A percentile compares a stretch with the other conserved stretches of the same genome.
Evolutionary conservation across 192 early-diverging fungal genomes (phyloP).

Genomic region (Phlyctochytrium planicorne): DNA sequence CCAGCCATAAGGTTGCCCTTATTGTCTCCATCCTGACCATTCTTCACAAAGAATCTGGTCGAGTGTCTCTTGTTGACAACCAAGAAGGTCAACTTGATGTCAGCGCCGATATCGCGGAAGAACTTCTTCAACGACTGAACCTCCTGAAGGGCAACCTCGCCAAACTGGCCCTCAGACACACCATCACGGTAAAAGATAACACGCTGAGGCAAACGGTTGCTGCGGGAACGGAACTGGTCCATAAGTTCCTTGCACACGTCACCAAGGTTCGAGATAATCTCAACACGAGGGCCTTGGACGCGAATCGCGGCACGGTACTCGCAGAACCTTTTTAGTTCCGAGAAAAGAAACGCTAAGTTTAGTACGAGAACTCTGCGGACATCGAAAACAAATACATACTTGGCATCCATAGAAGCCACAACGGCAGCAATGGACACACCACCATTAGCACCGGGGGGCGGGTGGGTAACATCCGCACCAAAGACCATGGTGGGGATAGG

Average conservation of each 20-base stretch:
- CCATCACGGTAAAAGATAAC: constrained; percentile 70
- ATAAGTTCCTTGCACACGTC: constrained; percentile 37
- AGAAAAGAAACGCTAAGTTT: constrained; percentile 10
- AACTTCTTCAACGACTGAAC: constrained; percentile 51
- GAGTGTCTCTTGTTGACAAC: constrained; percentile 57
- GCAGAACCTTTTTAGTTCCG: constrained; percentile 13
- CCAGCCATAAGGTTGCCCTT: constrained; percentile 82
- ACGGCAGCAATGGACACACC: constrained; percentile 51
- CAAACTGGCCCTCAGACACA: constrained; percentile 57
- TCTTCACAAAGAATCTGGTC: constrained; percentile 72
- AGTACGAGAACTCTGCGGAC: background rate
- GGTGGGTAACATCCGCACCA: constrained; percentile 88
- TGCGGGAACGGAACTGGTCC: constrained; percentile 32
- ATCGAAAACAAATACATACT: constrained; percentile 1
- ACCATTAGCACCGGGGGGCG: constrained; percentile 58
- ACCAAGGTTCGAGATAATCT: constrained; percentile 46
- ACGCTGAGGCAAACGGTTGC: constrained; percentile 34
- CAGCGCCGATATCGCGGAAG: constrained; percentile 21
- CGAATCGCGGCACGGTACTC: constrained; percentile 39
- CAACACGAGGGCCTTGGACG: constrained; percentile 42
- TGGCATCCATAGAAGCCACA: constrained; percentile 39
- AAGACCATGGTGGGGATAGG: constrained; percentile 66
- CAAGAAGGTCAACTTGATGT: constrained; percentile 50
- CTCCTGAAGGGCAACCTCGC: constrained; percentile 46
- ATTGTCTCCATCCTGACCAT: constrained; percentile 56